These are phyloP conservation scores for Haberlea rhodopensis DNA, from an alignment of 257 asterid genomes.

Conservation along the genomic window DNA sequence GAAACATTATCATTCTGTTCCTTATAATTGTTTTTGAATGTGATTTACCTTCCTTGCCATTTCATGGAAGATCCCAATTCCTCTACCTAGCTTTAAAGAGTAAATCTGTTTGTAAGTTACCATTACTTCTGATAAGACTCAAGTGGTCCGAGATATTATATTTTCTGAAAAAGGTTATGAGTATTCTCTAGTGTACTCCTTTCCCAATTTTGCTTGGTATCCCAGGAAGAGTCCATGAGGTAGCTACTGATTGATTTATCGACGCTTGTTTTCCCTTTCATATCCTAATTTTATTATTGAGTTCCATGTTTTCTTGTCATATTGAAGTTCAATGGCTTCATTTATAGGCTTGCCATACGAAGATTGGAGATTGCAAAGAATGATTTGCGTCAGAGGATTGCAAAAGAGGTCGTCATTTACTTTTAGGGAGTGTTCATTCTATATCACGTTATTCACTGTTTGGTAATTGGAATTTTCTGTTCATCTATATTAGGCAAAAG, in stretches of 20 bases:
- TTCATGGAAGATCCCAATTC: slow-evolving; percentile 4
- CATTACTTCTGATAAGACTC: neutral
- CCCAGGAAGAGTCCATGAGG: slow-evolving; percentile 1
- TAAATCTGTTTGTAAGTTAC: neutral
- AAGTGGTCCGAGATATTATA: neutral
- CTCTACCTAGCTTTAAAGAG: neutral
- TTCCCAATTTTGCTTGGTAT: neutral
- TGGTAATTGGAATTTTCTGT: slow-evolving; percentile 20
- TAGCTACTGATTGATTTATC: neutral
- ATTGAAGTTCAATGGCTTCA: slow-evolving; percentile 28
- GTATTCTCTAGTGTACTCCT: neutral
- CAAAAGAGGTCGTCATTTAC: slow-evolving; percentile 68
- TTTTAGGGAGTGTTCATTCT: slow-evolving; percentile 16
- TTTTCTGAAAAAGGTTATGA: neutral
- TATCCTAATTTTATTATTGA: slow-evolving; percentile 7
- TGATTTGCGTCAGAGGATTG: slow-evolving; percentile 89
- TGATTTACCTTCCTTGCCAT: slow-evolving; percentile 17
- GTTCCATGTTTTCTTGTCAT: slow-evolving; percentile 19
- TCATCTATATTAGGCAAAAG: slow-evolving; percentile 62
- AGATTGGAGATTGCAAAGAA: slow-evolving; percentile 84
- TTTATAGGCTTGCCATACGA: slow-evolving; percentile 80
- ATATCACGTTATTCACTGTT: slow-evolving; percentile 18
- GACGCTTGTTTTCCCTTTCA: slow-evolving; percentile 11
- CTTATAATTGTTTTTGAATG: neutral
- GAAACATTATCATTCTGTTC: neutral